Evolutionary conservation across 176 grass and related monocot genomes (phyloP), one percentile per base, ranked within the genome.

Genomic region (Tuctoria greenei): DNA sequence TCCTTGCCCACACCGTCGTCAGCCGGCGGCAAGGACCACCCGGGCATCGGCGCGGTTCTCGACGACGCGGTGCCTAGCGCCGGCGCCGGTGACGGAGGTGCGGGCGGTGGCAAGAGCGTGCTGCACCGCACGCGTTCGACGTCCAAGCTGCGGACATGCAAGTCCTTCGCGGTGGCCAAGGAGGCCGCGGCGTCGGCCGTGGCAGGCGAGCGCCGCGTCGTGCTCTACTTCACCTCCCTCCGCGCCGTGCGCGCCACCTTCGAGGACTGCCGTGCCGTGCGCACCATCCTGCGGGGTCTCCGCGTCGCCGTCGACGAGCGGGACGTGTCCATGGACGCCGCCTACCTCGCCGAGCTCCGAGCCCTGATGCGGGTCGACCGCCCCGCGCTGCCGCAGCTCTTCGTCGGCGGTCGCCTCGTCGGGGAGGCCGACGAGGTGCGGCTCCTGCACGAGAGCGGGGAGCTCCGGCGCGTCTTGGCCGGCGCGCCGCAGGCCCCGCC

Each of bases 181-280:
- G 85, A 71, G 27, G 66, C 79, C 21, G 84, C 84, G 27, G 84
- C 84, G 2, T 47, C 72, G 28, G 18, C 85, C 28, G 85, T 77
- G 10, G 72, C 73, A 0, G 85, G 73, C 6, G 79, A 86, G 59
- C 76, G 85, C 39, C 82, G 86, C 47, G 71, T 97, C 14, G 91
- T 97, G 69, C 87, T 97, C 77, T 97, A 93, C 83, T 93, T 83
- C 93, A 97, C 93, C 73, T 91, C 93, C 61, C 84, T 97, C 66
- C 85, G 90, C 12, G 90, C 87, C 18, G 83, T 97, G 57, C 90
- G 90, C 38, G 8, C 61, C 43, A 97, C 93, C 62, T 93, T 84
- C 83, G 88, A 93, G 76, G 93, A 86, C 75, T 90, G 90, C 77
- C 82, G 59, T 52, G 44, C 61, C 51, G 93, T 97, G 52, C 80